phyloP scores from a whole-genome alignment of 768 basidiomycete species.

The Dictyophora rubrovolvata region DNA sequence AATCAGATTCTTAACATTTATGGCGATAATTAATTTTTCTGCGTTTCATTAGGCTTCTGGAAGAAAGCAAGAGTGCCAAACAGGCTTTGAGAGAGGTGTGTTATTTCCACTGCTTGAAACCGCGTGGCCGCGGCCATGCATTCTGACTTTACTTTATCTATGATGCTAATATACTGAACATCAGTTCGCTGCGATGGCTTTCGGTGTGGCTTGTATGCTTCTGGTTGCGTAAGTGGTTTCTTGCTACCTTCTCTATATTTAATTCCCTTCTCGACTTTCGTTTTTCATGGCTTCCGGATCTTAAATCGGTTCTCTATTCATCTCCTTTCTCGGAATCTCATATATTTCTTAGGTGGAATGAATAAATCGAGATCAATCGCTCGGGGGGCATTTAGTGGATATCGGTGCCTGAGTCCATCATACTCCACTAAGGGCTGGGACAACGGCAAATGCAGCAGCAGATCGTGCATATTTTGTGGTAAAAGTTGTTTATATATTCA shows the following conservation, averaged over 20 bases:
- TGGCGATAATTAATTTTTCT: neutral
- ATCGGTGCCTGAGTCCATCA: too few relatives aligned
- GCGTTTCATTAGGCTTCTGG: slow-evolving; percentile 47
- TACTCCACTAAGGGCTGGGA: too few relatives aligned
- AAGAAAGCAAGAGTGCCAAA: slow-evolving; percentile 77
- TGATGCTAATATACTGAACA: slow-evolving; percentile 15
- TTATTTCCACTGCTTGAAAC: slow-evolving; percentile 7
- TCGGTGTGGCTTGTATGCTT: slow-evolving; percentile 89
- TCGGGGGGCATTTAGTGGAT: neutral
- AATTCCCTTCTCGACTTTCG: slow-evolving; percentile 7
- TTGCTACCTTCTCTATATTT: slow-evolving; percentile 6
- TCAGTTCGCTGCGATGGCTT: slow-evolving; percentile 85
- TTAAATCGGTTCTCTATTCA: neutral
- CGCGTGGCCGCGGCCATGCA: neutral
- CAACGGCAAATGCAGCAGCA: too few relatives aligned
- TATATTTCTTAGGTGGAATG: slow-evolving; percentile 55
- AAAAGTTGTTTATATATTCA: too few relatives aligned
- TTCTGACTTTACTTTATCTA: slow-evolving; percentile 4
- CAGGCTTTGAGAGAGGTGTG: slow-evolving; percentile 87
- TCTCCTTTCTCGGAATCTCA: slow-evolving; percentile 1
- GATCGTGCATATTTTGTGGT: too few relatives aligned
- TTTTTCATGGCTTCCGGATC: neutral
- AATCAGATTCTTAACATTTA: neutral
- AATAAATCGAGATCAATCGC: slow-evolving; percentile 27
- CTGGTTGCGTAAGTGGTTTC: slow-evolving; percentile 66